Evolutionary conservation across 345 rosid genomes (phyloP).

Genomic region (Hypericum androsaemum): DNA sequence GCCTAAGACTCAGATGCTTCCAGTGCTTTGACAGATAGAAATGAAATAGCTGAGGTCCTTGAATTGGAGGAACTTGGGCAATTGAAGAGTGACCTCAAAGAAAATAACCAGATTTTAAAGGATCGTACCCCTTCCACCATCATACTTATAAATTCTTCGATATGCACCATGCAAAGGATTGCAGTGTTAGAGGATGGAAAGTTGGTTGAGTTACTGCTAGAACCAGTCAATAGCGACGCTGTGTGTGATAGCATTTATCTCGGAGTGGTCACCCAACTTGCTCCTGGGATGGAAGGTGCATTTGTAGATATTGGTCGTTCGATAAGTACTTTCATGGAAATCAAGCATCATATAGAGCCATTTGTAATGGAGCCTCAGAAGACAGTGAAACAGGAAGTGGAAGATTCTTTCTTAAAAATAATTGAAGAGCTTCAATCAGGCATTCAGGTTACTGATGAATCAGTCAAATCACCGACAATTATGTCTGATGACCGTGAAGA

Average conservation of each 20-base stretch:
- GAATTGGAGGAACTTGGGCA: constrained; percentile 15
- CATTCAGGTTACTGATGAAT: constrained; percentile 40
- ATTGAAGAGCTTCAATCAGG: constrained; percentile 24
- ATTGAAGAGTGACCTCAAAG: constrained; percentile 6
- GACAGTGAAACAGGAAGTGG: constrained; percentile 34
- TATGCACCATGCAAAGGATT: constrained; percentile 92
- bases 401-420: constrained; percentile 28
- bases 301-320: constrained; percentile 84
- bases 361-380: constrained; percentile 70
- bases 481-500: constrained; percentile 44
- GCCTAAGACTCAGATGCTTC: constrained; percentile 86
- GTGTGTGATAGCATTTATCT: constrained; percentile 89
- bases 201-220: constrained; percentile 79
- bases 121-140: constrained; percentile 45
- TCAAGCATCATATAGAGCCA: constrained; percentile 66
- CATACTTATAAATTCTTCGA: constrained; percentile 77
- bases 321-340: constrained; percentile 83
- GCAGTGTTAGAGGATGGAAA: constrained; percentile 84
- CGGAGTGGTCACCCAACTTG: constrained; percentile 74
- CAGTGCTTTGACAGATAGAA: constrained; percentile 94
- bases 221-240: constrained; percentile 83
- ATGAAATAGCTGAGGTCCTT: constrained; percentile 18
- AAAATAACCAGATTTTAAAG: constrained; percentile 23
- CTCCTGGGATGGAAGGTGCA: constrained; percentile 97
- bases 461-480: constrained; percentile 26